Evolutionary conservation across 768 basidiomycete species (phyloP).

Genomic region (Termitomyces sp.): DNA sequence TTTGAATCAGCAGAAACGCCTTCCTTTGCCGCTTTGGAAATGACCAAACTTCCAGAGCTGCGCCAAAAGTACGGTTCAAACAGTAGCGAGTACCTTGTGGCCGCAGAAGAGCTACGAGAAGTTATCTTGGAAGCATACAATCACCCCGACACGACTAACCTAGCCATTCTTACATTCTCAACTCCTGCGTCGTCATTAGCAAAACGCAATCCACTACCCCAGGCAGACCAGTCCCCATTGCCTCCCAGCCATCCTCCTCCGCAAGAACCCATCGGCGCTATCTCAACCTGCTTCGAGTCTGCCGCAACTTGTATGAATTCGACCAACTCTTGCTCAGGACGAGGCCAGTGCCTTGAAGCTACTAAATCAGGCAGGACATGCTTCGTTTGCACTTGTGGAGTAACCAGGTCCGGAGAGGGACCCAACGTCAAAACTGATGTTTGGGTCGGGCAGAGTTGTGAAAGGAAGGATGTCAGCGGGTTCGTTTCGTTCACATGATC

Average conservation of each 20-base stretch:
- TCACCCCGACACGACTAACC: conserved; percentile 32
- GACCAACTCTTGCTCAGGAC: conserved; percentile 67
- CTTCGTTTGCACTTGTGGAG: conserved; percentile 51
- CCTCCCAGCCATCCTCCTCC: conserved; percentile 38
- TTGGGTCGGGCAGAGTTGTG: conserved; percentile 77
- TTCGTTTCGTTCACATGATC: conserved; percentile 47
- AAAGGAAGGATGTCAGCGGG: conserved; percentile 80
- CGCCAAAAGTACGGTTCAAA: conserved; percentile 41
- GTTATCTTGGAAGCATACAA: conserved; percentile 42
- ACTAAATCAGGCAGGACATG: conserved; percentile 57
- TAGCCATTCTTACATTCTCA: conserved; percentile 54
- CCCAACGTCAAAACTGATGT: conserved; percentile 51
- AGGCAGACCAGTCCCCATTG: conserved; percentile 45
- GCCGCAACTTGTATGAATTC: conserved; percentile 53
- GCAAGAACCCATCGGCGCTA: conserved; percentile 51
- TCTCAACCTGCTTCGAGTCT: conserved; percentile 61
- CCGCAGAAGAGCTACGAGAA: conserved; percentile 41
- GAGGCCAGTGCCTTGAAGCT: conserved; percentile 61
- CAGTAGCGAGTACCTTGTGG: conserved; percentile 53
- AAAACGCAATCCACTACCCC: conserved; percentile 37
- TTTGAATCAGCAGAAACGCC: conserved; percentile 48
- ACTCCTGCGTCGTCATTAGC: conserved; percentile 18
- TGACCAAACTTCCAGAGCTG: conserved; percentile 48
- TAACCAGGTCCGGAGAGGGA: conserved; percentile 45
- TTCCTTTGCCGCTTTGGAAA: conserved; percentile 61